Evolutionary conservation across 192 early-diverging fungal genomes (phyloP).

Genomic region (Obelidium mucronatum): DNA sequence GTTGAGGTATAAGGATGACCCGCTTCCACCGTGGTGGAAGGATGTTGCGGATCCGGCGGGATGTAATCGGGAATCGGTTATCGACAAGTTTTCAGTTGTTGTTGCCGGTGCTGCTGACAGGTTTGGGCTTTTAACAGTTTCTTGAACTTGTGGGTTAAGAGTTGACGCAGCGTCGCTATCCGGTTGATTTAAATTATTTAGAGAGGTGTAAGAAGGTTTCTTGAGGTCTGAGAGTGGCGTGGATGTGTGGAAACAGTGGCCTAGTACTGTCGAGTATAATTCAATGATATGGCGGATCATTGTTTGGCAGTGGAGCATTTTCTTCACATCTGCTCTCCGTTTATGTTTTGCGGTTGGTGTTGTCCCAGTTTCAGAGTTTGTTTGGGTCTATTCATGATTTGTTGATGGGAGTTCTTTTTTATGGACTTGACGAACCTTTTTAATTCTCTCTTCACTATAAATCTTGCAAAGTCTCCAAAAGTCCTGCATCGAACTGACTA

Average conservation of each 20-base stretch:
- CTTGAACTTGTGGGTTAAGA: too few species aligned
- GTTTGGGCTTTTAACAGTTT: too few species aligned
- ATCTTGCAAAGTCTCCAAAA: constrained; percentile 93
- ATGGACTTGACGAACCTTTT: constrained; percentile 52
- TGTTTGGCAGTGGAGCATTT: constrained; percentile 68
- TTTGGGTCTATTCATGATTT: background rate
- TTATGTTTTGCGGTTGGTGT: constrained; percentile 18
- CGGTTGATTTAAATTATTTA: too few species aligned
- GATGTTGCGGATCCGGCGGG: too few species aligned
- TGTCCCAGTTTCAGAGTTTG: background rate
- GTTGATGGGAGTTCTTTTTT: too few species aligned
- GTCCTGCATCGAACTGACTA: constrained; percentile 80
- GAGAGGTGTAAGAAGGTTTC: background rate
- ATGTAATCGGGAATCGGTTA: too few species aligned
- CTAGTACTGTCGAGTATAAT: constrained; percentile 64
- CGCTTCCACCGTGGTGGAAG: too few species aligned
- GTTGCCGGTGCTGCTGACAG: too few species aligned
- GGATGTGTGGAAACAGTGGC: constrained; percentile 53
- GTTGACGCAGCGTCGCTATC: too few species aligned
- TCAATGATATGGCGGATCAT: constrained; percentile 73
- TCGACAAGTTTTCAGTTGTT: too few species aligned
- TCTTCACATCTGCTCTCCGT: constrained; percentile 60
- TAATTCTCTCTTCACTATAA: constrained; percentile 86
- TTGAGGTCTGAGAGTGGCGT: constrained; percentile 3
- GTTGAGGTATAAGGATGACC: background rate